These are phyloP conservation scores for Linnemannia elongata DNA, from an alignment of 192 early-diverging fungal genomes.

Conservation along the genomic window DNA sequence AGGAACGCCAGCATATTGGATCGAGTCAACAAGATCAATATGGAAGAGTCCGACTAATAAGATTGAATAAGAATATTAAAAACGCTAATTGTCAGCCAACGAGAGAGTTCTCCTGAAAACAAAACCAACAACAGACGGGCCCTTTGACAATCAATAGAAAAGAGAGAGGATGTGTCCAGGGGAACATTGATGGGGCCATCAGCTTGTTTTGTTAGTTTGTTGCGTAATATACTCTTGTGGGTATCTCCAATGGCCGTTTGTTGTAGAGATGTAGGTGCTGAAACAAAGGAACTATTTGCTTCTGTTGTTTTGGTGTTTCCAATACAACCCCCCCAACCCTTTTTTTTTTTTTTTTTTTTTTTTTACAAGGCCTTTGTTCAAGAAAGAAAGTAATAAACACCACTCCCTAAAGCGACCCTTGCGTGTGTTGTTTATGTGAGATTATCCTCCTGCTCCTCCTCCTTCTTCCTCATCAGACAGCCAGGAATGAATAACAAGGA, in stretches of 20 bases:
- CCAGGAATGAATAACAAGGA: background rate
- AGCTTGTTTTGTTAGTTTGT: background rate
- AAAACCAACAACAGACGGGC: background rate
- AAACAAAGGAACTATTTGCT: background rate
- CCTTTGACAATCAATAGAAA: background rate
- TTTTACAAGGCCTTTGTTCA: background rate
- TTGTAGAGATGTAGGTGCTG: background rate
- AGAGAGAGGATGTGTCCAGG: background rate
- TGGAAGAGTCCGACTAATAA: conserved; percentile 49
- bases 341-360: background rate
- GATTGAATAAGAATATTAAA: background rate
- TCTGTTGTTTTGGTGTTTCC: background rate
- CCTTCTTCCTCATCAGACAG: background rate
- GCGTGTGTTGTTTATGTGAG: background rate
- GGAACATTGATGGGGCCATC: background rate
- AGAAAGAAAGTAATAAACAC: background rate
- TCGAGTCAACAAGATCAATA: conserved; percentile 55
- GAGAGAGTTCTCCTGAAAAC: background rate
- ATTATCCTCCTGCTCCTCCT: background rate
- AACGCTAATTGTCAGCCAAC: background rate
- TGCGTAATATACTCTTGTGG: background rate
- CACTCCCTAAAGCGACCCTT: conserved; percentile 1
- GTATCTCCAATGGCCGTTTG: background rate
- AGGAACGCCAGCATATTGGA: conserved; percentile 58
- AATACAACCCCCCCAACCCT: background rate